A percentile compares a stretch with the other conserved stretches of the same genome.
These are phyloP conservation scores for Colletotrichum magnum DNA, from an alignment of 2,329 filamentous ascomycete species.

Conservation along the genomic window DNA sequence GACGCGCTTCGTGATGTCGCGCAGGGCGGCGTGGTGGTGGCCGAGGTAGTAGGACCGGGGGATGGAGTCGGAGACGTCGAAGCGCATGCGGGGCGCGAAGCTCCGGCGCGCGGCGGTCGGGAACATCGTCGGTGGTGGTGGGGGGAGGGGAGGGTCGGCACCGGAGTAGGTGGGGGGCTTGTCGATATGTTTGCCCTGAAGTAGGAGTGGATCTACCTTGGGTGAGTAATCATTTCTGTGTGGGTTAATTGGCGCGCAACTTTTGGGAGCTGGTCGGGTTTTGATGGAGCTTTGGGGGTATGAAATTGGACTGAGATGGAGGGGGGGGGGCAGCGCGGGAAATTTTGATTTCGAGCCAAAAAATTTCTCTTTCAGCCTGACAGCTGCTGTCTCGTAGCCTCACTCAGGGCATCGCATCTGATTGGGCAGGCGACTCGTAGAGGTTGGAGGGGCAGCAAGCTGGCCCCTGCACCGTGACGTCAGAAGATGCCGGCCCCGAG, in stretches of 20 bases:
- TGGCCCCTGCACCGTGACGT: conserved; percentile 25
- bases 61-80: conserved; percentile 80
- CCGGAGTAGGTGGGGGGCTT: not conserved
- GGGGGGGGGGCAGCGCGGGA: not conserved
- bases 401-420: conserved; percentile 3
- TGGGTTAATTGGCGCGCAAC: conserved; percentile 3
- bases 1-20: conserved; percentile 86
- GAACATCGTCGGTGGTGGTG: conserved; percentile 21
- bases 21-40: conserved; percentile 87
- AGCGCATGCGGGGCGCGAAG: conserved; percentile 82
- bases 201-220: conserved; percentile 15
- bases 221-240: conserved; percentile 9
- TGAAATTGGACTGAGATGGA: not conserved
- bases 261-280: not conserved
- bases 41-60: conserved; percentile 94
- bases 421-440: conserved; percentile 10
- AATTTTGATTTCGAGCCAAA: conserved; percentile 7
- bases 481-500: conserved; percentile 1
- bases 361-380: conserved; percentile 36
- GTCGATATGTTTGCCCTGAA: not conserved
- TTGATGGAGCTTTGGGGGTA: not conserved
- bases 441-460: conserved; percentile 21
- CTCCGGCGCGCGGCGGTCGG: conserved; percentile 43
- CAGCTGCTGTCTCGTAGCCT: conserved; percentile 22
- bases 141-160: not conserved